A percentile compares a stretch with the other conserved stretches of the same genome.
phyloP scores from a whole-genome alignment of 1,139 yeast genomes.

The Blastobotrys capitulatus region DNA sequence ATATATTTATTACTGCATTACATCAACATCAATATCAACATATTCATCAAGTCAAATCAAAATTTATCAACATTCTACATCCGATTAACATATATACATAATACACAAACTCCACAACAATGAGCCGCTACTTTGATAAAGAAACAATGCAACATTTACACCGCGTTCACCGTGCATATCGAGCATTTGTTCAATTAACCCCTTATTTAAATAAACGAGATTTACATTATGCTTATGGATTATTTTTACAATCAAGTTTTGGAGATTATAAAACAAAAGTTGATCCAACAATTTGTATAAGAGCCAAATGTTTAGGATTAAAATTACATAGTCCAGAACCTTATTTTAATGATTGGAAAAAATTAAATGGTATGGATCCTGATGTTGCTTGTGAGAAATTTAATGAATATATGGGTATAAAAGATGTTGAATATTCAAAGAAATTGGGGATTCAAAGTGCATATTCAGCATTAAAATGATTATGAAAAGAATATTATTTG shows the following conservation, averaged over 20 bases:
- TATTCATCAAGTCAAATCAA: no score
- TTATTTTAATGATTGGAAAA: constrained; percentile 11
- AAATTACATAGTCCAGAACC: constrained; percentile 12
- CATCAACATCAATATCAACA: no score
- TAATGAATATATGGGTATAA: constrained; percentile 15
- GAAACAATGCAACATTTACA: constrained; percentile 13
- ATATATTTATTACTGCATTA: no score
- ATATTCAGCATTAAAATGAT: not conserved
- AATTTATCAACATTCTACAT: no score
- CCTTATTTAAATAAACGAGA: constrained; percentile 6
- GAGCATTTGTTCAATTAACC: constrained; percentile 10
- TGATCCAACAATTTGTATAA: constrained; percentile 8
- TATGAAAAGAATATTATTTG: not conserved
- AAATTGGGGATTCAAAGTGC: not conserved
- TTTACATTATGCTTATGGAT: constrained; percentile 12
- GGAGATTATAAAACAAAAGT: constrained; percentile 12
- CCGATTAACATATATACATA: no score
- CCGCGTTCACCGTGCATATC: constrained; percentile 13
- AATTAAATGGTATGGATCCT: constrained; percentile 13
- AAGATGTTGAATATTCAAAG: constrained; percentile 12
- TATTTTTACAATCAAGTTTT: constrained; percentile 14
- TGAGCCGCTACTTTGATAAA: constrained; percentile 11
- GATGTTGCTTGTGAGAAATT: constrained; percentile 15
- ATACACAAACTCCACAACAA: no score
- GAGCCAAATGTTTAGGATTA: constrained; percentile 12